Evolutionary conservation across 306 rosid genomes (phyloP).

Genomic region (Abrus pulchellus): DNA sequence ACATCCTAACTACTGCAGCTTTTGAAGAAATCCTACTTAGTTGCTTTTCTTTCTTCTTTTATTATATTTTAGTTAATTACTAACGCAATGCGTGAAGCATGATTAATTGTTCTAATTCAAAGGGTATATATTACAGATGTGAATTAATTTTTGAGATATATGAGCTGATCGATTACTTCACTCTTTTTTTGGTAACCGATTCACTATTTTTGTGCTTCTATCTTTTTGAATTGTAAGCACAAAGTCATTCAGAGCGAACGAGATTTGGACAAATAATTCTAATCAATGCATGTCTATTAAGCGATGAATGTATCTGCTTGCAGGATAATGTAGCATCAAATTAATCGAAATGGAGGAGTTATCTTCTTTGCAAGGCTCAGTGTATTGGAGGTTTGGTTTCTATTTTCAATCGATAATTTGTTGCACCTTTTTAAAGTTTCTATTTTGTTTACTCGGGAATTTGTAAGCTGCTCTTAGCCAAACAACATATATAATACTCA

Average conservation of each 20-base stretch:
- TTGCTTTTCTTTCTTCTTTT: not conserved
- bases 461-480: slow-evolving; percentile 34
- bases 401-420: slow-evolving; percentile 32
- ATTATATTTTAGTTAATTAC: not conserved
- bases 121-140: not conserved
- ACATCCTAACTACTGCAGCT: not conserved
- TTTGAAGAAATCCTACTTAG: not conserved
- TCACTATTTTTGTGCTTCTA: not conserved
- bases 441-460: slow-evolving; percentile 36
- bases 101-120: not conserved
- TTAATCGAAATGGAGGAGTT: slow-evolving; percentile 51
- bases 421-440: slow-evolving; percentile 29
- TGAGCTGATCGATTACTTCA: no score
- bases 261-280: not conserved
- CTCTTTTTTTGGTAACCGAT: no score
- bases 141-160: not conserved
- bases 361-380: slow-evolving; percentile 31
- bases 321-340: slow-evolving; percentile 48
- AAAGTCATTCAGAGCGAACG: not conserved
- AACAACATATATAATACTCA: not conserved
- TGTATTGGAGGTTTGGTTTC: slow-evolving; percentile 46
- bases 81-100: not conserved
- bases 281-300: not conserved
- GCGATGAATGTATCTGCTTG: slow-evolving; percentile 37
- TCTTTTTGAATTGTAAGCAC: not conserved